Base-by-base conservation (phyloP, 768 basidiomycete genomes). In the Coprinopsis marcescibilis region DNA sequence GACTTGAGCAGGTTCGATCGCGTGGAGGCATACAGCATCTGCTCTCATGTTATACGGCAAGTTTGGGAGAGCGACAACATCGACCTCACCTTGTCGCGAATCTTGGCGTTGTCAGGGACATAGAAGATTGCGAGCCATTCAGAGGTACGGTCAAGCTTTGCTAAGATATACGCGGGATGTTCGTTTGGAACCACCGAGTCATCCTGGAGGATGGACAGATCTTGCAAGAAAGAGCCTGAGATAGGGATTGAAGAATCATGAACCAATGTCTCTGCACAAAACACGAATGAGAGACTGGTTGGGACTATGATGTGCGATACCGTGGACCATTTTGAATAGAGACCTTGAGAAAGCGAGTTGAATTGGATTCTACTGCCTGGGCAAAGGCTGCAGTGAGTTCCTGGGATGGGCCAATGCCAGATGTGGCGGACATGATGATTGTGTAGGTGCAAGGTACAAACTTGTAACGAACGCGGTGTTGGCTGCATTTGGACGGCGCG, bases 21-120 rank as follows among this genome's bases (percentile, higher is more conserved):
- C 1, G 84, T 83, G 2, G 90, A 84, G 17, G 91, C 89, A 63
- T 92, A 93, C 26, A 94, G 70, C 89, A 92, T 94, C 89, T 92
- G 54, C 34, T 44, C 43, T 34, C 25, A n/a, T 19, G 4, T 36
- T 26, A 34, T 26, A 14, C 25, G 52, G 40, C 38, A 32, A 33
- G 25, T 41, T 15, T 20, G 11, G 6, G 15, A 38, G 26, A 24
- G 15, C 11, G 13, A 29, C 7, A 19, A 39, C 46, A 19, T 30
- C 26, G 36, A 42, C 38, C 61, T 51, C 54, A 83, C 89, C 80
- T 93, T 94, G 64, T 87, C 79, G 58, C 88, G 75, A 50, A 93
- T 77, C 65, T 76, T 82, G 21, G 91, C 86, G 15, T 72, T 60
- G 51, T 94, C 91, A 1, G 91, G 91, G 4, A 93, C 87, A 59